These are phyloP conservation scores for Clonostachys solani DNA, from an alignment of 2,329 filamentous ascomycete species.

Conservation along the genomic window DNA sequence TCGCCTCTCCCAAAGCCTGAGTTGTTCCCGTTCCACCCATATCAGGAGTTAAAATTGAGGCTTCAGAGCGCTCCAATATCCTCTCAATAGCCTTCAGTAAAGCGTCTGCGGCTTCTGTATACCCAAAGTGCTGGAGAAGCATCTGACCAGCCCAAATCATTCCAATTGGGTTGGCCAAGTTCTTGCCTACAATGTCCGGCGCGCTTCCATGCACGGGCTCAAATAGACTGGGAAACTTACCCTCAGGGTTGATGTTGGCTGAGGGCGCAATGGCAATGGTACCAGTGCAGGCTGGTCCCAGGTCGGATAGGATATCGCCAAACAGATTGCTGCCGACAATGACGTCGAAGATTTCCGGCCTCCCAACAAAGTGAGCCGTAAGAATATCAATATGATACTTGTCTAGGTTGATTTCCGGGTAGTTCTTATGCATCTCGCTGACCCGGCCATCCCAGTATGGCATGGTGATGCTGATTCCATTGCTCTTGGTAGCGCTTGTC, in stretches of 20 bases:
- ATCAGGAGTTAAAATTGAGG: slow-evolving; percentile 47
- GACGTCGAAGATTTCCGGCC: slow-evolving; percentile 55
- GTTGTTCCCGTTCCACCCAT: slow-evolving; percentile 41
- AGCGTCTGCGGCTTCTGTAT: slow-evolving; percentile 33
- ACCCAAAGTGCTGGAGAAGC: slow-evolving; percentile 31
- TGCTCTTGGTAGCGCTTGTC: slow-evolving; percentile 64
- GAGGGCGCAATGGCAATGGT: slow-evolving; percentile 72
- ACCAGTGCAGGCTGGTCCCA: slow-evolving; percentile 66
- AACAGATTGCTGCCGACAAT: slow-evolving; percentile 61
- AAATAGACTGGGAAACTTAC: slow-evolving; percentile 50
- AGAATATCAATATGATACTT: slow-evolving; percentile 67
- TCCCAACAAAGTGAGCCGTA: slow-evolving; percentile 59
- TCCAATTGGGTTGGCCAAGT: slow-evolving; percentile 71
- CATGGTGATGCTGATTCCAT: slow-evolving; percentile 64
- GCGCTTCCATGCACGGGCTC: slow-evolving; percentile 69
- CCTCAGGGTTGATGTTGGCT: slow-evolving; percentile 58
- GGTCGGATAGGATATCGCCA: slow-evolving; percentile 66
- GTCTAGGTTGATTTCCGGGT: slow-evolving; percentile 53
- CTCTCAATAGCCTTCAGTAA: slow-evolving; percentile 48
- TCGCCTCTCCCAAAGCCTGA: slow-evolving; percentile 25
- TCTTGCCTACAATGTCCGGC: slow-evolving; percentile 69
- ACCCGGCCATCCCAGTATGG: slow-evolving; percentile 65
- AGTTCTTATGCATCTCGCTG: slow-evolving; percentile 46
- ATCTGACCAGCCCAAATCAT: slow-evolving; percentile 69
- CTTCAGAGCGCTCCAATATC: slow-evolving; percentile 35